Conservation (phyloP, 371 early-diverging fungal genomes). For the Phascolomyces articulosus region DNA sequence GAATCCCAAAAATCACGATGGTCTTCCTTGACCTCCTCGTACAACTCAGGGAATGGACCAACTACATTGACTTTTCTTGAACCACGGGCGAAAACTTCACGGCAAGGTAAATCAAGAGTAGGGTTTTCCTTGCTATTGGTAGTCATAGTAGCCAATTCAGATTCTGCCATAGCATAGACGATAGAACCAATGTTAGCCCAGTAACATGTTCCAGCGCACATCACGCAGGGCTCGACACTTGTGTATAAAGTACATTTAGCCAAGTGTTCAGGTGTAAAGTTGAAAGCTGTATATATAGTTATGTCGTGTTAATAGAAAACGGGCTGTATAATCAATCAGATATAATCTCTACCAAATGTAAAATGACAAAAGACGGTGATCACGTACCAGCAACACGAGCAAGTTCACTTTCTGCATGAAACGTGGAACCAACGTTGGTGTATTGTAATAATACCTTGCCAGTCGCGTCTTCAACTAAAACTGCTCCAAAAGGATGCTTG, state of each 20-base stretch:
- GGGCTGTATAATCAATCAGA: background rate
- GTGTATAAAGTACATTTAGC: constrained; percentile 30
- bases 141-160: constrained; percentile 21
- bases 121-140: constrained; percentile 30
- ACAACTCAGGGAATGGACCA: constrained; percentile 37
- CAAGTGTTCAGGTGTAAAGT: constrained; percentile 27
- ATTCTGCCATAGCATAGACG: constrained; percentile 30
- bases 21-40: constrained; percentile 27
- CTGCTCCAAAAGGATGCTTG: constrained; percentile 34
- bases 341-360: background rate
- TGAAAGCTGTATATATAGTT: constrained; percentile 19
- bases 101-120: constrained; percentile 29
- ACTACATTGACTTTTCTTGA: constrained; percentile 26
- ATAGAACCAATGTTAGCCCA: constrained; percentile 34
- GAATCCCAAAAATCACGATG: constrained; percentile 33
- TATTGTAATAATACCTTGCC: constrained; percentile 21
- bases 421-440: constrained; percentile 29
- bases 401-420: constrained; percentile 34
- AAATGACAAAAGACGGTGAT: background rate
- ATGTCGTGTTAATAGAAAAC: background rate
- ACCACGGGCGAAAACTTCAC: constrained; percentile 30
- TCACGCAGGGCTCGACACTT: constrained; percentile 37
- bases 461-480: constrained; percentile 29
- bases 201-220: constrained; percentile 32
- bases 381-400: constrained; percentile 32